phyloP scores from a whole-genome alignment of 179 eudicot genomes.

The Patellifolia procumbens region DNA sequence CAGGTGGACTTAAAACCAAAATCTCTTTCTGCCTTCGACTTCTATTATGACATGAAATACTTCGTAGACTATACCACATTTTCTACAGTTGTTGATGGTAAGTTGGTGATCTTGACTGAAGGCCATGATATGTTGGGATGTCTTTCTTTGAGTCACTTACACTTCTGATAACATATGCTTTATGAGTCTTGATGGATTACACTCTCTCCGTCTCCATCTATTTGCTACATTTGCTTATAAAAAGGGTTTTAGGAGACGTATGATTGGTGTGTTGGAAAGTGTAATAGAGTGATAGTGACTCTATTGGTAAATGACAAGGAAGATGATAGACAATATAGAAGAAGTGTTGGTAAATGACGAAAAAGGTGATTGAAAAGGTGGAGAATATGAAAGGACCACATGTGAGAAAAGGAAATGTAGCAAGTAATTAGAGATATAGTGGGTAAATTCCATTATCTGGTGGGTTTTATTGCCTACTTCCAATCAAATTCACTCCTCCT shows the following conservation, averaged over 20 bases:
- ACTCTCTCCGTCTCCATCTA: no score
- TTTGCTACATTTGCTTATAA: no score
- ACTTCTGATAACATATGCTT: not conserved
- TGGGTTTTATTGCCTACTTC: not conserved
- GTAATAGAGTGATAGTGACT: no score
- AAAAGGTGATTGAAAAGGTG: no score
- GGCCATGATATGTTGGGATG: not conserved
- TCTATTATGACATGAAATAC: constrained; percentile 59
- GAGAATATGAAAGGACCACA: no score
- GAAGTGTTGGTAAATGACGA: no score
- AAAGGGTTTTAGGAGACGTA: no score
- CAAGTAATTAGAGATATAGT: no score
- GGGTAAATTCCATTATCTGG: not conserved
- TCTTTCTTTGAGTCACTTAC: constrained; percentile 7
- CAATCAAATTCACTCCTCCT: not conserved
- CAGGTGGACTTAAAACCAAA: constrained; percentile 48
- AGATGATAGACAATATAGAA: no score
- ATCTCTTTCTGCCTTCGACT: constrained; percentile 47
- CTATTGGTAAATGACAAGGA: no score
- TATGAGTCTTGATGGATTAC: not conserved
- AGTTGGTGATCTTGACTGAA: constrained; percentile 24
- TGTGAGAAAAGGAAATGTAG: no score
- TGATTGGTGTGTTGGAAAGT: no score
- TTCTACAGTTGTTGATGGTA: constrained; percentile 47
- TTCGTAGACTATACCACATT: constrained; percentile 49